Percentiles rank a stretch among this genome's conserved stretches.
Evolutionary conservation across 2,329 filamentous ascomycete genomes (phyloP).

Genomic region (Zopfia rhizophila): DNA sequence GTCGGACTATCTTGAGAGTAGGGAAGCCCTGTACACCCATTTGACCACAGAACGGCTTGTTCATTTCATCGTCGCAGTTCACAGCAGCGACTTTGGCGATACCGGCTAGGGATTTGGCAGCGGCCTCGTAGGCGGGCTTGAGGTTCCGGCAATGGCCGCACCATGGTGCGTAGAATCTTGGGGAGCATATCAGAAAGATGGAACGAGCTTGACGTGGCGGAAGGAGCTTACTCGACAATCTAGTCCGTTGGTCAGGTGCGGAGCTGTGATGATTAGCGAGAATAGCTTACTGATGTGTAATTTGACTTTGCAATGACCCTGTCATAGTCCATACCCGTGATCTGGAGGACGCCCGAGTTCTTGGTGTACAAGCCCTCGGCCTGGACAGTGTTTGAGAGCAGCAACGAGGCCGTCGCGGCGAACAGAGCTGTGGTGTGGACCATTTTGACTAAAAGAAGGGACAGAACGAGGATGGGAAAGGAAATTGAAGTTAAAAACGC

Average conservation of each 20-base stretch:
- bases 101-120: conserved; percentile 86
- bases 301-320: conserved; percentile 87
- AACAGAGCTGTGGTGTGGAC: conserved; percentile 51
- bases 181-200: conserved; percentile 38
- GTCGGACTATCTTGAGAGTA: conserved; percentile 91
- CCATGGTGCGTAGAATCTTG: conserved; percentile 97
- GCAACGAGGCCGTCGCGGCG: conserved; percentile 68
- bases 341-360: conserved; percentile 85
- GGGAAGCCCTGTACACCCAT: conserved; percentile 96
- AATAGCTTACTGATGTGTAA: conserved; percentile 79
- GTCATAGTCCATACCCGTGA: conserved; percentile 83
- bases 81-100: conserved; percentile 94
- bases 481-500: conserved; percentile 6
- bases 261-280: conserved; percentile 12
- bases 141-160: conserved; percentile 97
- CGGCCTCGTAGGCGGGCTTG: conserved; percentile 95
- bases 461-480: conserved; percentile 8
- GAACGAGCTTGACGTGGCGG: too few species aligned
- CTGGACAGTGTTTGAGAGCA: conserved; percentile 72
- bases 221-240: conserved; percentile 57
- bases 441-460: conserved; percentile 35
- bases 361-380: conserved; percentile 84
- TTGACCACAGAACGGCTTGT: conserved; percentile 85
- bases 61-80: conserved; percentile 92
- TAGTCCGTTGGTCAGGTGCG: conserved; percentile 24